Evolutionary conservation across 75 land plant genomes (phyloP).

Genomic region (Sequoiadendron giganteum): DNA sequence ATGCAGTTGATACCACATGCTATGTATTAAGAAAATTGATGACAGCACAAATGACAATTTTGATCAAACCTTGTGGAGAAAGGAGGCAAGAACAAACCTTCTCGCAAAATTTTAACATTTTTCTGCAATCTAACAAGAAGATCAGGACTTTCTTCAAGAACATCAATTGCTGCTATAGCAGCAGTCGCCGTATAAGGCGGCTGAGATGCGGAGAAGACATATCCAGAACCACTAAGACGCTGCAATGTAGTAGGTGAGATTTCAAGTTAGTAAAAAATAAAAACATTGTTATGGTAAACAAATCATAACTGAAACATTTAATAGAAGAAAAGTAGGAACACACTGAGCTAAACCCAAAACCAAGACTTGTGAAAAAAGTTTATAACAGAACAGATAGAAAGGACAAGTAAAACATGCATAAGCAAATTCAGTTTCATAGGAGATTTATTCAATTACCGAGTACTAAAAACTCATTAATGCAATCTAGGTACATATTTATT

Average conservation of each 20-base stretch:
- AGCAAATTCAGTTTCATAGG: background rate
- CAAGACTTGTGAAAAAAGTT: background rate
- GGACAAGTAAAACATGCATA: background rate
- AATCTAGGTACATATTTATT: background rate
- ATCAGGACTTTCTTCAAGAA: slow-evolving; percentile 70
- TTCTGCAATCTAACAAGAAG: slow-evolving; percentile 54
- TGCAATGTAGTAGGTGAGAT: slow-evolving; percentile 23
- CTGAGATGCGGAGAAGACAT: slow-evolving; percentile 89
- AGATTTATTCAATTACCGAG: background rate
- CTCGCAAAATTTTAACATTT: slow-evolving; percentile 51
- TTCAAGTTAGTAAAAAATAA: background rate
- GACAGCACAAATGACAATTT: background rate
- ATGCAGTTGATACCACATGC: background rate
- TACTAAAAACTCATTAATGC: background rate
- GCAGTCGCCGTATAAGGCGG: slow-evolving; percentile 92
- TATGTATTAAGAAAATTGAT: background rate
- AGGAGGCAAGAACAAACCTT: slow-evolving; percentile 45
- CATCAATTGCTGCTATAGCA: slow-evolving; percentile 84
- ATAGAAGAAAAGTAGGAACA: background rate
- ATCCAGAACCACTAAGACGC: slow-evolving; percentile 93
- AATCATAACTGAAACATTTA: background rate
- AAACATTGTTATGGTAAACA: too few relatives aligned
- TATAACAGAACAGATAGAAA: background rate
- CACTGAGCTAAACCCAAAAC: background rate
- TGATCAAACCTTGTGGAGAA: background rate